Conservation (phyloP, 2,329 filamentous ascomycete genomes). For the Diplocarpon mali region DNA sequence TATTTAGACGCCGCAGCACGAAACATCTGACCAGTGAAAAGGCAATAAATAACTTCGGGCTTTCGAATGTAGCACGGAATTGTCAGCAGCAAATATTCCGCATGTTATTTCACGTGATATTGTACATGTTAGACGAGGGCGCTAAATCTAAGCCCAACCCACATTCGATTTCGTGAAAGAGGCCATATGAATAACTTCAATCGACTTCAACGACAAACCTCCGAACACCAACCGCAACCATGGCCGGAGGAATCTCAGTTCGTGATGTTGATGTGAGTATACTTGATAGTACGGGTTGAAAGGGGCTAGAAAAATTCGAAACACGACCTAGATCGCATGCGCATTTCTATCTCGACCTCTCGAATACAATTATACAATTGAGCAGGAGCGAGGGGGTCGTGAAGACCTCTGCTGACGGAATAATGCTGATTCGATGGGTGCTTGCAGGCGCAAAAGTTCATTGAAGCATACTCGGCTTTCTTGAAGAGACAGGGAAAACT, state of each 20-base stretch:
- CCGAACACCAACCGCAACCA: slow-evolving; percentile 47
- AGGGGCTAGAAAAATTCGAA: slow-evolving; percentile 5
- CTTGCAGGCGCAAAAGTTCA: slow-evolving; percentile 75
- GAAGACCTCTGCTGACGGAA: slow-evolving; percentile 65
- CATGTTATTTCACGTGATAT: not conserved
- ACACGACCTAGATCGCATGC: slow-evolving; percentile 12
- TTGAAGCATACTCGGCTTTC: slow-evolving; percentile 75
- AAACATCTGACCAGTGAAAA: too few species aligned
- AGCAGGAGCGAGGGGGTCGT: slow-evolving; percentile 64
- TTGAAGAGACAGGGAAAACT: slow-evolving; percentile 92
- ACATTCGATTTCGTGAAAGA: slow-evolving; percentile 5
- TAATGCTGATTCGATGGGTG: slow-evolving; percentile 48
- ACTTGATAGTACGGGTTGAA: slow-evolving; percentile 19
- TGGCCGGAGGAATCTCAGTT: slow-evolving; percentile 70
- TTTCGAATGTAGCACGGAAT: too few species aligned
- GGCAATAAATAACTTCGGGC: too few species aligned
- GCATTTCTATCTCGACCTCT: slow-evolving; percentile 11
- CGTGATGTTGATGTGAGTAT: slow-evolving; percentile 74
- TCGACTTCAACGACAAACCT: slow-evolving; percentile 12
- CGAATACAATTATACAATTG: slow-evolving; percentile 27
- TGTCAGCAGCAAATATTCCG: not conserved
- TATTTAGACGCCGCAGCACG: too few species aligned
- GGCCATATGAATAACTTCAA: too few species aligned
- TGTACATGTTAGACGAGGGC: too few species aligned
- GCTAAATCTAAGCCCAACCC: too few species aligned